Conservation (phyloP, 129 eudicot species). For the Solidago caesia region DNA sequence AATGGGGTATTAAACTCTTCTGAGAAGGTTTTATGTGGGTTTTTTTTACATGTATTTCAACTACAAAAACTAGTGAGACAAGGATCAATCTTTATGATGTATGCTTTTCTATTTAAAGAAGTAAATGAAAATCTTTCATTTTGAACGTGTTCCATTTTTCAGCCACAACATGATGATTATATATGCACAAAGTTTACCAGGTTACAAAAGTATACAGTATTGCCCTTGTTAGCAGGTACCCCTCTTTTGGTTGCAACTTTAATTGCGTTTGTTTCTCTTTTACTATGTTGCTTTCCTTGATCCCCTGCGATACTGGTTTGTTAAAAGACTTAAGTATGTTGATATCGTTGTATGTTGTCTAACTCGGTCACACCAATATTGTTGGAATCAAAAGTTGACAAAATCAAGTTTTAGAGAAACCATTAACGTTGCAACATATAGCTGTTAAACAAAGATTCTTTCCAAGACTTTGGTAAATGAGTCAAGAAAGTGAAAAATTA, state of each 20-base stretch:
- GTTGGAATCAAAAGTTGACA: not conserved
- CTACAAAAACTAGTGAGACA: not conserved
- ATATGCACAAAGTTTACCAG: conserved; percentile 12
- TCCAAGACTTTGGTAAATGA: not conserved
- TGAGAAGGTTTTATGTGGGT: conserved; percentile 8
- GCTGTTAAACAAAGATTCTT: conserved; percentile 21
- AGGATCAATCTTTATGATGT: not conserved
- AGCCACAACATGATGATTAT: conserved; percentile 9
- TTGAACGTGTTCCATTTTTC: not conserved
- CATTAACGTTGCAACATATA: conserved; percentile 12
- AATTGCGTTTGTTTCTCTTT: too few relatives aligned
- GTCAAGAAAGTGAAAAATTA: conserved; percentile 23
- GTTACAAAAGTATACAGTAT: conserved; percentile 8
- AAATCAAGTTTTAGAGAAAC: not conserved
- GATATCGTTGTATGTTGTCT: not conserved
- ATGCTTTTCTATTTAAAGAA: conserved; percentile 9
- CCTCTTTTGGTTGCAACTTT: not conserved
- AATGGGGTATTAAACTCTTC: not conserved
- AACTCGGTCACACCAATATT: not conserved
- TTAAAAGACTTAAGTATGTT: not conserved
- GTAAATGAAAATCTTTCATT: too few relatives aligned
- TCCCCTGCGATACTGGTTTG: not conserved
- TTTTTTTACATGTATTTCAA: conserved; percentile 24
- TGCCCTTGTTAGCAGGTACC: conserved; percentile 23
- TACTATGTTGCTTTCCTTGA: too few relatives aligned